Percentiles rank a stretch among this genome's conserved stretches.
These are phyloP conservation scores for Bertia moriformis DNA, from an alignment of 2,329 filamentous ascomycete species.

Conservation along the genomic window DNA sequence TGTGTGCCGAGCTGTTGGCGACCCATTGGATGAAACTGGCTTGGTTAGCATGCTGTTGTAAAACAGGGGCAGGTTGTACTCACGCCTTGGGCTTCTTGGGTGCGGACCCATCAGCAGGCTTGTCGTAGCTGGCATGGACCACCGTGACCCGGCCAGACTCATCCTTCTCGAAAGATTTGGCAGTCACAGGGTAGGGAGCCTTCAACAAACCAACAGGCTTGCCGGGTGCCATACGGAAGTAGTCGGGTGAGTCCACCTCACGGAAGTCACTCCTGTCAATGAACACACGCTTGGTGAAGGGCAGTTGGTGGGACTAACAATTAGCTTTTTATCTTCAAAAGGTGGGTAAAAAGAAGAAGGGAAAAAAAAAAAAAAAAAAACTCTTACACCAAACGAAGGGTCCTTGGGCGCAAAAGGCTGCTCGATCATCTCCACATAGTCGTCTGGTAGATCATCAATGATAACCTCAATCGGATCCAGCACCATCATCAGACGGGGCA, in stretches of 20 bases:
- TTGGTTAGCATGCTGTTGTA: conserved; percentile 47
- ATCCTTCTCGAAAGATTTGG: conserved; percentile 48
- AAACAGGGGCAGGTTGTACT: conserved; percentile 39
- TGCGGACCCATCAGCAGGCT: background rate
- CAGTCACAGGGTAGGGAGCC: conserved; percentile 47
- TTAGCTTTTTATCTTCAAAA: no score
- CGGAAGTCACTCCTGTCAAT: conserved; percentile 60
- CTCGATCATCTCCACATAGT: conserved; percentile 32
- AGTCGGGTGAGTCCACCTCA: conserved; percentile 49
- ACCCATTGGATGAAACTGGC: background rate
- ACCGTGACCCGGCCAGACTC: conserved; percentile 24
- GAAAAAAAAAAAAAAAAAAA: no score
- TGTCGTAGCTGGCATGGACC: conserved; percentile 8
- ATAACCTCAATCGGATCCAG: conserved; percentile 72
- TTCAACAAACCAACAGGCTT: conserved; percentile 55
- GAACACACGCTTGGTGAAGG: conserved; percentile 49
- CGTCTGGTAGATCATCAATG: conserved; percentile 59
- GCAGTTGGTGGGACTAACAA: conserved; percentile 16
- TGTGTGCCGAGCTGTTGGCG: background rate
- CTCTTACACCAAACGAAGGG: background rate
- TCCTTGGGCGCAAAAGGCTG: background rate
- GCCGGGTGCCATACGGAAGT: conserved; percentile 57
- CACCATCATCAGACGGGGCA: conserved; percentile 78
- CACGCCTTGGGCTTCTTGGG: conserved; percentile 12
- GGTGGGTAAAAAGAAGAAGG: no score